phyloP scores from a whole-genome alignment of 306 rosid species.

The Begonia fuchsioides region DNA sequence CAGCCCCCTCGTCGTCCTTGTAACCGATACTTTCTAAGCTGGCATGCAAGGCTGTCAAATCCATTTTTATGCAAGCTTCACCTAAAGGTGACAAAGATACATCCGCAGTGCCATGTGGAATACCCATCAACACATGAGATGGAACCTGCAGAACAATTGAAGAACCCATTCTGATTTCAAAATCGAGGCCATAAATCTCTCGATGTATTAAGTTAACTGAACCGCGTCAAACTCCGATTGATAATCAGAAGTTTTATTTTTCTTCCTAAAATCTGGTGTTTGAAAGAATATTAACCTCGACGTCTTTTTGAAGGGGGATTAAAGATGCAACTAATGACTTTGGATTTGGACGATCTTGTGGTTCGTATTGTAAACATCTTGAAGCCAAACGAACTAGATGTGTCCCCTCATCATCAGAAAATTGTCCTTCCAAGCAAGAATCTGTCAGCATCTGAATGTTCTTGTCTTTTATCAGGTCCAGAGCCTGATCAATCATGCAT shows the following conservation, averaged over 20 bases:
- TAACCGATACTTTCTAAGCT: constrained; percentile 75
- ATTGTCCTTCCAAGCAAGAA: constrained; percentile 92
- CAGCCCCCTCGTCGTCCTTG: constrained; percentile 89
- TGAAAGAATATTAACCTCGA: constrained; percentile 46
- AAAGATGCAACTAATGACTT: constrained; percentile 66
- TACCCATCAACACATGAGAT: constrained; percentile 79
- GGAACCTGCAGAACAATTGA: constrained; percentile 49
- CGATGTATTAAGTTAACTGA: too few relatives aligned
- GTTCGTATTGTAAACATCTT: constrained; percentile 79
- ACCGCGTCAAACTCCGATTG: too few relatives aligned
- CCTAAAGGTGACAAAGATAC: constrained; percentile 62
- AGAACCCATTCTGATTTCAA: constrained; percentile 14
- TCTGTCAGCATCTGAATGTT: constrained; percentile 76
- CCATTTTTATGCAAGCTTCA: constrained; percentile 74
- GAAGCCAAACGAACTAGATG: constrained; percentile 90
- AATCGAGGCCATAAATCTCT: too few relatives aligned
- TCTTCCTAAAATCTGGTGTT: too few relatives aligned
- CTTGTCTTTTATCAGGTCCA: constrained; percentile 84
- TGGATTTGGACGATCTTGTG: constrained; percentile 93
- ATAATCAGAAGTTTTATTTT: too few relatives aligned
- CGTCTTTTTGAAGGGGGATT: constrained; percentile 78
- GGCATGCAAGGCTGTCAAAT: constrained; percentile 81
- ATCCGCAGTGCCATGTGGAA: constrained; percentile 44
- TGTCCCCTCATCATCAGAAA: constrained; percentile 79
- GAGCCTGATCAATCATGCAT: constrained; percentile 48